Evolutionary conservation across 2,329 filamentous ascomycete genomes (phyloP), one percentile per base, ranked within the genome.

Genomic region (Clarireedia homoeocarpa): DNA sequence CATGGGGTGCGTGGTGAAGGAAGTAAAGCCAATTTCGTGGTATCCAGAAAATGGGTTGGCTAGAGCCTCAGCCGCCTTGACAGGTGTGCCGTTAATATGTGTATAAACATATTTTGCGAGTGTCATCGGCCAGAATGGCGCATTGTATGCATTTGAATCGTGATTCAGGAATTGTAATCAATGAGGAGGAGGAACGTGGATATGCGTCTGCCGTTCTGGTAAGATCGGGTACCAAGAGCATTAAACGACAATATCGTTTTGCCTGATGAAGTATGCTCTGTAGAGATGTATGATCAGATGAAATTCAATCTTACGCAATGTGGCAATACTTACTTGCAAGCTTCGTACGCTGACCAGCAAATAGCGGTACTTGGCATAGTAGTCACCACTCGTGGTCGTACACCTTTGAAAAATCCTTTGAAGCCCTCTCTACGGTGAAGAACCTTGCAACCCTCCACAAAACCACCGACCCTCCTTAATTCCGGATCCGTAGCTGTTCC

Each of bases 361-460:
- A 99, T 99, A n/a, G 94, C 94, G 36, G 94, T 99, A 74, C 91
- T 96, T 20, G 94, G 94, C 88, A 97, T 97, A 1, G 94, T 96
- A 10, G 91, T 96, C 60, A 99, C 85, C 48, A 99, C 86, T 67
- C 94, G 81, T 48, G 94, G 94, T 65, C 88, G 85, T 69, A 96
- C 82, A 45, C 94, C 94, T 70, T 95, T 91, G 75, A 96, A 91
- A 74, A 97, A 99, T 3, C 94, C 94, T 56, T 77, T 78, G 66
- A 88, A 79, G 38, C 94, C 94, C 69, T 95, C 92, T 68, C 91
- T 84, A 65, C 83, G 81, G 71, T 91, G 60, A 45, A 70, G 55
- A 46, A 70, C 53, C 50, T 58, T 62, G 7, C 57, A 61, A 12
- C 67, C 61, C 30, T 67, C 55, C 55, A 67, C 59, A 38, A 70